A percentile compares a stretch with the other conserved stretches of the same genome.
Evolutionary conservation across 345 rosid genomes (phyloP).

Genomic region (Viola odorata): DNA sequence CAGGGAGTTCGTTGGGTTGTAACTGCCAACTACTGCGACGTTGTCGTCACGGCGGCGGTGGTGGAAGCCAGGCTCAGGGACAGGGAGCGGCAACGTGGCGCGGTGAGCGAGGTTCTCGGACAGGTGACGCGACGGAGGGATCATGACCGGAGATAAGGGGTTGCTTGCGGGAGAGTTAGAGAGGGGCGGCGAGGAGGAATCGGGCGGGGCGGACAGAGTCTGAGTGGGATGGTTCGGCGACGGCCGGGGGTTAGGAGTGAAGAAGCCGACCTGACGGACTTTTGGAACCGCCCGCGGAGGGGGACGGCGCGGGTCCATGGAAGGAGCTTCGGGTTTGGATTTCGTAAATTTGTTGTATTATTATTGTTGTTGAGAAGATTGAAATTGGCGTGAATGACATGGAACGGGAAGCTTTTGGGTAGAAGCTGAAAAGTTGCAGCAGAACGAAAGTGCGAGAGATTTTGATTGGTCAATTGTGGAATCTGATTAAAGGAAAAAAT

Average conservation of each 20-base stretch:
- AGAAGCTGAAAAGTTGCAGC: neutral
- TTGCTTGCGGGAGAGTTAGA: slow-evolving; percentile 48
- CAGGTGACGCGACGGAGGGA: slow-evolving; percentile 68
- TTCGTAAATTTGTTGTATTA: neutral
- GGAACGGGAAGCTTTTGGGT: neutral
- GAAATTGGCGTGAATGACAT: neutral
- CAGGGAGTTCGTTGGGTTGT: slow-evolving; percentile 56
- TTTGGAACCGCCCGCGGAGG: slow-evolving; percentile 40
- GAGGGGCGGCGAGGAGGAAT: slow-evolving; percentile 37
- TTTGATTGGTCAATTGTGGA: neutral
- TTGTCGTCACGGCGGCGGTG: slow-evolving; percentile 26
- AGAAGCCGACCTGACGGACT: slow-evolving; percentile 77
- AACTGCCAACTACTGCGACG: slow-evolving; percentile 42
- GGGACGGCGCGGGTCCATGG: slow-evolving; percentile 50
- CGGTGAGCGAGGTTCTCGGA: slow-evolving; percentile 51
- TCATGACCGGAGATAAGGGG: slow-evolving; percentile 53
- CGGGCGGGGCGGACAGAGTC: slow-evolving; percentile 44
- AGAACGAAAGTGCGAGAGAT: neutral
- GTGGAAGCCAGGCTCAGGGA: slow-evolving; percentile 18
- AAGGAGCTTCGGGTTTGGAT: neutral
- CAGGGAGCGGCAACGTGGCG: slow-evolving; percentile 58
- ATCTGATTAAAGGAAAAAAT: neutral
- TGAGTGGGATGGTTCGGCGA: slow-evolving; percentile 23
- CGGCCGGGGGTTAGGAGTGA: slow-evolving; percentile 44
- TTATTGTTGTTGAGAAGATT: neutral